Evolutionary conservation across 331 rosid species (phyloP), one percentile per base, ranked within the genome.

Genomic region (Malus hybrid): DNA sequence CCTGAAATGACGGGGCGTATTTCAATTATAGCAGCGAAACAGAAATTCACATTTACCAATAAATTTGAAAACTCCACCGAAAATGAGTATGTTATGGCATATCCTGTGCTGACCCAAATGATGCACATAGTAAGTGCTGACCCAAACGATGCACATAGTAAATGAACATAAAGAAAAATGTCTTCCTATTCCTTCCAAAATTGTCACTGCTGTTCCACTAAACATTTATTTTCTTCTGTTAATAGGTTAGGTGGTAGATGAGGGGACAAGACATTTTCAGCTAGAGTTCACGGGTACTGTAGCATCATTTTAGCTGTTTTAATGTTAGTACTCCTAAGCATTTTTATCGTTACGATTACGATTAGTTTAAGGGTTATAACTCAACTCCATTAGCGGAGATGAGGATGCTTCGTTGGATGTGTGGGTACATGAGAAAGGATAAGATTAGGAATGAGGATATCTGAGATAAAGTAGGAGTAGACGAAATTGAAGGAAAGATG

Each of bases 1-100:
- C 97, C 98, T 93, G 89, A 84, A 80, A 80, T 44, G 34, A 75
- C 18, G n/a, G 83, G 42, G 1, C 30, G 15, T 14, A 53, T 8
- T 9, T 33, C 68, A 58, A 16, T 22, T 28, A 64, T 28, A 42
- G 22, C 48, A 53, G 67, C 8, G 1, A 34, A 70, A 48, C 5
- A 34, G 48, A 72, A 76, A 56, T 39, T 36, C 26, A 58, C 3
- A 72, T 16, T 34, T 34, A 19, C 28, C 34, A 72, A 66, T 58
- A 30, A 22, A 34, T 20, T 14, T 34, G 15, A 14, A 39, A 36
- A 60, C 39, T 58, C 28, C 58, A 18, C 20, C 34, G 9, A 61
- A 58, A 63, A 30, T 50, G 22, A 36, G 39, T 57, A 26, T 7
- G 67, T 32, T 64, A 55, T 16, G 26, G 12, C 12, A 11, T 26